These are phyloP conservation scores for Pythium dissotocum DNA, from an alignment of 352 stramenopile genomes.

Conservation along the genomic window DNA sequence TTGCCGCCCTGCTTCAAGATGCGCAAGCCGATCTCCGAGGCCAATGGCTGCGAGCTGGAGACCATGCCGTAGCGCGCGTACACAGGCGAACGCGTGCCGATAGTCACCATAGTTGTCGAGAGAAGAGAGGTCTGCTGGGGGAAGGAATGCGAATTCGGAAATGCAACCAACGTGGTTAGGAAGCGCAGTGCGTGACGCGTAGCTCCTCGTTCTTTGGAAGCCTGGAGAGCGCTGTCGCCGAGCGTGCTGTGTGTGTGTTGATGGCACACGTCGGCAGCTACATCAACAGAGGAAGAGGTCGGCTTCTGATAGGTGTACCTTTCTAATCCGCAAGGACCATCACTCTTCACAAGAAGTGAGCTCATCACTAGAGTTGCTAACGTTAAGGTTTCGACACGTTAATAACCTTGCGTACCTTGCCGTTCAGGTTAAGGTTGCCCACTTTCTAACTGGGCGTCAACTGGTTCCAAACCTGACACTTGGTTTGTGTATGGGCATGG, in stretches of 20 bases:
- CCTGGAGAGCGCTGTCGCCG: neutral
- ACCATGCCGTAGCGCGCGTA: slow-evolving; percentile 91
- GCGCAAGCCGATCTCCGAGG: slow-evolving; percentile 91
- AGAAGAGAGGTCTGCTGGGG: neutral
- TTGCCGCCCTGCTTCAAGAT: slow-evolving; percentile 92
- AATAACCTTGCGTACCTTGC: too few species aligned
- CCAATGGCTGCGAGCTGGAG: slow-evolving; percentile 92
- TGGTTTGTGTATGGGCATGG: too few species aligned
- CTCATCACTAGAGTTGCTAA: too few species aligned
- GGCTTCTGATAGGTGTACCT: slow-evolving; percentile 17
- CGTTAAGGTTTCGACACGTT: too few species aligned
- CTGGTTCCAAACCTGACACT: too few species aligned
- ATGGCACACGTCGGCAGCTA: neutral
- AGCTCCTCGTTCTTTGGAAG: neutral
- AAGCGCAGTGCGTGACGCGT: neutral
- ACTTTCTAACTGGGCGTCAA: too few species aligned
- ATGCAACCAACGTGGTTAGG: neutral
- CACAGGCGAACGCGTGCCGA: slow-evolving; percentile 84
- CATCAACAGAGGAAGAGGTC: neutral
- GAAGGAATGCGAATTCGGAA: slow-evolving; percentile 15
- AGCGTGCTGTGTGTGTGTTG: slow-evolving; percentile 13
- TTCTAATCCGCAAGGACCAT: slow-evolving; percentile 4
- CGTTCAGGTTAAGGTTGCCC: too few species aligned
- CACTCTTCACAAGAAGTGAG: slow-evolving; percentile 1
- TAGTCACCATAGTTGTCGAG: slow-evolving; percentile 40